Conservation (phyloP, 2,329 filamentous ascomycete species). For the Aspergillus fischeri region DNA sequence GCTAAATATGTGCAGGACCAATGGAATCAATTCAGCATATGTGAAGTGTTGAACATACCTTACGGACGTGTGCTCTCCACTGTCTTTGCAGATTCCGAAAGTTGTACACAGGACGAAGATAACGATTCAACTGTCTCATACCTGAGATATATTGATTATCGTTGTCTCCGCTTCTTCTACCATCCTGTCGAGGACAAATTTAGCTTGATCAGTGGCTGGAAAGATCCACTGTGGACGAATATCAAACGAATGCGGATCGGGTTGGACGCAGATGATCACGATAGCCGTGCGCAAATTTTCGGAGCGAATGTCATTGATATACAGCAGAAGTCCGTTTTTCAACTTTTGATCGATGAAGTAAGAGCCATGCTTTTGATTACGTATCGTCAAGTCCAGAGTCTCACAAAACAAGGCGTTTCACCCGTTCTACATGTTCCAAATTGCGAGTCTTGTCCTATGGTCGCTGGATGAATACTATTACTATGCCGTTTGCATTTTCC, state of each 20-base stretch:
- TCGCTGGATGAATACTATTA: slow-evolving; percentile 97
- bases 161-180: slow-evolving; percentile 90
- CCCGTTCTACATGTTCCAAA: slow-evolving; percentile 97
- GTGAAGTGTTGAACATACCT: slow-evolving; percentile 58
- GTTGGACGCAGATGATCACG: slow-evolving; percentile 84
- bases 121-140: slow-evolving; percentile 71
- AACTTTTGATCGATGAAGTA: slow-evolving; percentile 85
- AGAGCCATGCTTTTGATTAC: slow-evolving; percentile 12
- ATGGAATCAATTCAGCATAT: slow-evolving; percentile 87
- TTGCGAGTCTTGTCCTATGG: slow-evolving; percentile 91
- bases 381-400: background rate
- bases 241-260: slow-evolving; percentile 70
- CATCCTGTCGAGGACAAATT: slow-evolving; percentile 89
- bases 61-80: slow-evolving; percentile 63
- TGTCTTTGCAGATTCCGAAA: slow-evolving; percentile 50
- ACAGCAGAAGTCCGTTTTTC: slow-evolving; percentile 76
- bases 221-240: slow-evolving; percentile 83
- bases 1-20: slow-evolving; percentile 63
- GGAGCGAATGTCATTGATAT: slow-evolving; percentile 90
- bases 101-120: slow-evolving; percentile 60
- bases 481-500: slow-evolving; percentile 89
- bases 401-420: slow-evolving; percentile 67
- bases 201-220: slow-evolving; percentile 82
- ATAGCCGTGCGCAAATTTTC: slow-evolving; percentile 78
- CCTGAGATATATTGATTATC: slow-evolving; percentile 79